These are phyloP conservation scores for Leptodermis oblonga DNA, from an alignment of 257 asterid species.

Conservation along the genomic window DNA sequence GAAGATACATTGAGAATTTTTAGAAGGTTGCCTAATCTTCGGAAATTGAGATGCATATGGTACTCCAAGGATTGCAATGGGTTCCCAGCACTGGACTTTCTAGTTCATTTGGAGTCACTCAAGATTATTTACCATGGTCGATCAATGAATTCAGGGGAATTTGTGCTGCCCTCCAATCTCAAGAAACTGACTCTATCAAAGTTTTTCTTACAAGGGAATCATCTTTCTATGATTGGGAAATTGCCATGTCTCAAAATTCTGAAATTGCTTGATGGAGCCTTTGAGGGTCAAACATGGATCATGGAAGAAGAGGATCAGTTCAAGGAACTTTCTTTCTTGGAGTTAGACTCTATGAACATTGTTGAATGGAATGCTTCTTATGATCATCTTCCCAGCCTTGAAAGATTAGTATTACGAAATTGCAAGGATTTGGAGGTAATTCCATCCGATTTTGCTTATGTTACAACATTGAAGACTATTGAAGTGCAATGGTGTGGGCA, in stretches of 20 bases:
- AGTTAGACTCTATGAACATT: constrained; percentile 1
- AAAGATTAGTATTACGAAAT: background rate
- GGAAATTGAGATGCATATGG: background rate
- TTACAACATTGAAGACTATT: background rate
- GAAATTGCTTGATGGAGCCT: constrained; percentile 1
- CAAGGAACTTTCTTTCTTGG: background rate
- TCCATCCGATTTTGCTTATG: background rate
- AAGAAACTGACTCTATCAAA: constrained; percentile 8
- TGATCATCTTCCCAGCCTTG: constrained; percentile 13
- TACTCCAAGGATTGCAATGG: background rate
- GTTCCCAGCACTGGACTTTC: background rate
- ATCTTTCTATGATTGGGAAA: background rate
- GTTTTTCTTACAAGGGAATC: background rate
- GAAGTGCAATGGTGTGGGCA: constrained; percentile 7
- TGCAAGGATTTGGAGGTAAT: background rate
- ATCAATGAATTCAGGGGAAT: background rate
- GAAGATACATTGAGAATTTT: background rate
- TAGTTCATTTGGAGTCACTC: background rate
- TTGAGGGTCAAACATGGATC: background rate
- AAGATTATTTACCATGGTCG: background rate
- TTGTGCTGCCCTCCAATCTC: background rate
- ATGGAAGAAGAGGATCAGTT: background rate
- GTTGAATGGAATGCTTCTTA: constrained; percentile 2
- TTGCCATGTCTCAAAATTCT: constrained; percentile 2
- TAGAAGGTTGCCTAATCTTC: background rate